phyloP scores from a whole-genome alignment of 2,329 filamentous ascomycete species.

The Aspergillus sp. region DNA sequence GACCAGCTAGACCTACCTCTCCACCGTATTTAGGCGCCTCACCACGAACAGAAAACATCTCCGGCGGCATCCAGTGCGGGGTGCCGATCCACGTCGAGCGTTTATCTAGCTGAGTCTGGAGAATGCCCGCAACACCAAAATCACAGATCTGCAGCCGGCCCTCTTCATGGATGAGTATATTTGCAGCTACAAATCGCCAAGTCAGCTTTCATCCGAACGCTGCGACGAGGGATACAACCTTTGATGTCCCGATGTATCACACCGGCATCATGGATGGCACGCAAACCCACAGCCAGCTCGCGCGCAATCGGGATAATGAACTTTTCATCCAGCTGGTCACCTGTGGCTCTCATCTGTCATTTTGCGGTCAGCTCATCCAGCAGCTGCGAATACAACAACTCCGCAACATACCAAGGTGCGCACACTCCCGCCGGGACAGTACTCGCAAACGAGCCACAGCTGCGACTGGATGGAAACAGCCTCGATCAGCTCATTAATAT shows the following conservation, averaged over 20 bases:
- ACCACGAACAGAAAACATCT: constrained; percentile 39
- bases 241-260: constrained; percentile 59
- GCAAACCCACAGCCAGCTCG: constrained; percentile 53
- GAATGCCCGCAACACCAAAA: constrained; percentile 55
- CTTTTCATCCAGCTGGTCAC: constrained; percentile 46
- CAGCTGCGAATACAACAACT: neutral
- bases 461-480: constrained; percentile 55
- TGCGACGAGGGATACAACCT: constrained; percentile 29
- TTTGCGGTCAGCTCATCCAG: constrained; percentile 10
- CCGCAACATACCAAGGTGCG: constrained; percentile 48
- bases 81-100: constrained; percentile 57
- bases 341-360: constrained; percentile 40
- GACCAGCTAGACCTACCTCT: constrained; percentile 26
- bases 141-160: constrained; percentile 55
- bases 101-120: constrained; percentile 52
- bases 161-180: constrained; percentile 55
- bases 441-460: constrained; percentile 58
- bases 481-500: constrained; percentile 56
- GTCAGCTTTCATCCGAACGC: constrained; percentile 3
- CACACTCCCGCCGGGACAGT: constrained; percentile 57
- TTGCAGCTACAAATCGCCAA: constrained; percentile 39
- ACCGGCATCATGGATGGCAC: constrained; percentile 55
- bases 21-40: constrained; percentile 38
- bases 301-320: constrained; percentile 57
- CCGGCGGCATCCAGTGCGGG: constrained; percentile 58